Conservation (phyloP, 768 basidiomycete species). For the Butyriboletus loyo region DNA sequence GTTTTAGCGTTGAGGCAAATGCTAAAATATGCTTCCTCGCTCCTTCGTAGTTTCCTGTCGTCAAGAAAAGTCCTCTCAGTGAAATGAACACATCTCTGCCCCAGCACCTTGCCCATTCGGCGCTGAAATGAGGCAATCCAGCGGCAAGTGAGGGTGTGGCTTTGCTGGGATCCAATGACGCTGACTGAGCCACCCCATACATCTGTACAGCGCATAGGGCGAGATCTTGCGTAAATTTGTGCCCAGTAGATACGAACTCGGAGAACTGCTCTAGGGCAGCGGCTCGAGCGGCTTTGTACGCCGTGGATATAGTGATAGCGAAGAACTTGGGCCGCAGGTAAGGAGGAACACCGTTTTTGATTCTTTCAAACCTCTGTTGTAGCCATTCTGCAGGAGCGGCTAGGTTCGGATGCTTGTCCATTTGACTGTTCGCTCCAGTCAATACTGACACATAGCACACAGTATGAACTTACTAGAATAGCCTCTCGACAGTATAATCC, state of each 20-base stretch:
- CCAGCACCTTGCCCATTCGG: conserved; percentile 96
- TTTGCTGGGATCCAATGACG: conserved; percentile 75
- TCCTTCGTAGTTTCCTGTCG: conserved; percentile 83
- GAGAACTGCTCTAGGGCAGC: conserved; percentile 85
- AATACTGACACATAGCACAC: conserved; percentile 8
- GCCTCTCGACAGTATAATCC: conserved; percentile 75
- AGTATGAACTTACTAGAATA: conserved; percentile 56
- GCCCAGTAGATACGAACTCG: conserved; percentile 81
- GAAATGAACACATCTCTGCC: conserved; percentile 95
- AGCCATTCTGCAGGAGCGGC: conserved; percentile 78
- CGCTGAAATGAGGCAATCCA: conserved; percentile 90
- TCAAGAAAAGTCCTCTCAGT: conserved; percentile 86
- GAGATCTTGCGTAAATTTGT: conserved; percentile 86
- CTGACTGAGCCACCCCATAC: conserved; percentile 87
- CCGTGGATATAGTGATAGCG: conserved; percentile 83
- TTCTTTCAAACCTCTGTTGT: conserved; percentile 78
- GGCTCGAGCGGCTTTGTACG: conserved; percentile 87
- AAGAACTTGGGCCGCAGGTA: conserved; percentile 97
- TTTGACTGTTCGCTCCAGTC: conserved; percentile 44
- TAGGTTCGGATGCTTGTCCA: conserved; percentile 63
- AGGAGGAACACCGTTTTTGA: conserved; percentile 70
- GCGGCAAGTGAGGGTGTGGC: conserved; percentile 85
- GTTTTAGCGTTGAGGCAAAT: conserved; percentile 90
- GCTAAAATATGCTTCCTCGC: conserved; percentile 90
- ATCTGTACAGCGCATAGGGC: conserved; percentile 85